These are phyloP conservation scores for Stylonectria norvegica DNA, from an alignment of 2,329 filamentous ascomycete species.

Conservation along the genomic window DNA sequence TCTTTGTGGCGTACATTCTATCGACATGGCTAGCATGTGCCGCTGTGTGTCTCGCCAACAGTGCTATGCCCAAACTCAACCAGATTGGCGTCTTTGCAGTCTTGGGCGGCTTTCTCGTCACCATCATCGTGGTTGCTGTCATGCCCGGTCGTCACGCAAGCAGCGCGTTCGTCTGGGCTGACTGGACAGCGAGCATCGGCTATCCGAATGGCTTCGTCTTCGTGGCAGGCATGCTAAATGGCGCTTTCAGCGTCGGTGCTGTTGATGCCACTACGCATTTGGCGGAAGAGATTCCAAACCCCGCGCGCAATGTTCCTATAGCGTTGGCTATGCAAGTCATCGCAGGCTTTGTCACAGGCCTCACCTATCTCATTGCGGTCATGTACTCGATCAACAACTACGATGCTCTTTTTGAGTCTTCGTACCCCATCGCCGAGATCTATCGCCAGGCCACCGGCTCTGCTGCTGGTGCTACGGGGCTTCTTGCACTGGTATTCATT, in stretches of 20 bases:
- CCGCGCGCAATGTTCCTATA: slow-evolving; percentile 51
- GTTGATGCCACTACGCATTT: slow-evolving; percentile 64
- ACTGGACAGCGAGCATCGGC: slow-evolving; percentile 39
- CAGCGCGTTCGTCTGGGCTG: slow-evolving; percentile 38
- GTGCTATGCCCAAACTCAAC: slow-evolving; percentile 49
- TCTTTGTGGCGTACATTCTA: slow-evolving; percentile 41
- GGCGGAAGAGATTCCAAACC: slow-evolving; percentile 59
- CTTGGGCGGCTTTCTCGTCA: slow-evolving; percentile 51
- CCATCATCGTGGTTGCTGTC: slow-evolving; percentile 52
- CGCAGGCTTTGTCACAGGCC: slow-evolving; percentile 50
- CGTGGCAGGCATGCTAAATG: slow-evolving; percentile 51
- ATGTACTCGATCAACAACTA: slow-evolving; percentile 59
- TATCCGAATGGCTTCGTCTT: slow-evolving; percentile 43
- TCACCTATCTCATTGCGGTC: slow-evolving; percentile 50
- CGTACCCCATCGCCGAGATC: slow-evolving; percentile 64
- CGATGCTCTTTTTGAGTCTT: slow-evolving; percentile 46
- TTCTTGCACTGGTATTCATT: slow-evolving; percentile 42
- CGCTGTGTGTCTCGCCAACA: slow-evolving; percentile 52
- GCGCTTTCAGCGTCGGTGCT: slow-evolving; percentile 64
- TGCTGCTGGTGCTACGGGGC: slow-evolving; percentile 46
- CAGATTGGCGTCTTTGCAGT: slow-evolving; percentile 51
- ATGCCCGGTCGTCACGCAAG: slow-evolving; percentile 43
- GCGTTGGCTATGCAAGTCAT: slow-evolving; percentile 49
- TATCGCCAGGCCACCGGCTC: slow-evolving; percentile 58
- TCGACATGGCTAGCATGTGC: slow-evolving; percentile 39